Base-by-base conservation (phyloP, 768 basidiomycete species). In the Mrakia gelida region DNA sequence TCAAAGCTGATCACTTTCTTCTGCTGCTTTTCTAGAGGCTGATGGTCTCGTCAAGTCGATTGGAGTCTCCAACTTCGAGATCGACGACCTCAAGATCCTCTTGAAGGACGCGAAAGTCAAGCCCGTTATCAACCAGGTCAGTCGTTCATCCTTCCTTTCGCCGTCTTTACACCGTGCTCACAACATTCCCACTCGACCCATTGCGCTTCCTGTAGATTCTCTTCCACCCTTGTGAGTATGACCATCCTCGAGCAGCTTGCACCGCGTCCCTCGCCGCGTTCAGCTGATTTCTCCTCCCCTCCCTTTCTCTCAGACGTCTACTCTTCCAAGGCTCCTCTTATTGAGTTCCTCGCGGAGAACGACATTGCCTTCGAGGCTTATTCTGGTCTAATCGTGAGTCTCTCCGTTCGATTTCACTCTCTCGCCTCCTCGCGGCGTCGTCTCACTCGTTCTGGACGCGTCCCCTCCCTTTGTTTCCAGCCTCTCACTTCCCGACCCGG, bases 281-380 rank as follows among this genome's bases (percentile, higher is more conserved):
- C 38, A 38, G 38, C 38, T 38, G 38, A 38, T 38, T 8, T 21
- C 18, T 5, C 18, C 49, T 52, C 38, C 4, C 38, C n/a, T 49
- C 49, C 18, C 18, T 52, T 21, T 2, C 15, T 28, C 26, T 2
- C 65, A 34, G 92, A 91, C 82, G 88, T 91, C 75, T 90, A 89
- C 85, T 87, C 88, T 41, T 86, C 88, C n/a, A 87, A 87, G 52
- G 87, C 88, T 79, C 87, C 87, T 4, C 86, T 91, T 52, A 84
- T 91, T 73, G 86, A 88, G 61, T 88, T 88, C 75, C 85, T 87
- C 80, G 84, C 86, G 32, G 85, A 89, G 80, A 86, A 90, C 76
- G 88, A 88, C 21, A 91, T 92, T 80, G 86, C 88, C 30, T 88
- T 89, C 49, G 90, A 89, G 75, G 90, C 89, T 0, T 92, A 91